Evolutionary conservation across 768 basidiomycete species (phyloP), one percentile per base, ranked within the genome.

Genomic region (Suillus subluteus): DNA sequence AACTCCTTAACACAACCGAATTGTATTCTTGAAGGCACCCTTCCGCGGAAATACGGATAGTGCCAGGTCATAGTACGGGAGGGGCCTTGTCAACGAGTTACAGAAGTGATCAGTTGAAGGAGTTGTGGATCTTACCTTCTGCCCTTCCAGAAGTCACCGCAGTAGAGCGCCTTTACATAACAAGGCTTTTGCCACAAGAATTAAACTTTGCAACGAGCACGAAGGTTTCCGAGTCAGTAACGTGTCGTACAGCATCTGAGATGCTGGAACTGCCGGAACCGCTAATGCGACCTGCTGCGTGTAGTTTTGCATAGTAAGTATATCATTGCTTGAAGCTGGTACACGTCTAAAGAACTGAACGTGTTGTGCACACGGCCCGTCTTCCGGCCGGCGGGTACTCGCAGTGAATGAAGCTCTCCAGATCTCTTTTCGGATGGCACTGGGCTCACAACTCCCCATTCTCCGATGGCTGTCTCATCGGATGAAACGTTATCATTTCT

Each of bases 41-140:
- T 11, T 59, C 58, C 40, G 58, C 58, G 38, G 58, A 21, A 43
- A 3, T 12, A 21, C 41, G 21, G 26, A 21, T 23, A 18, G 58
- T 37, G 55, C 32, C 55, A 56, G 21, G 55, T 56, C 55, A 56
- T n/a, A 50, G 13, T 50, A 55, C 15, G 35, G 50, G 23, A 52
- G 50, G 7, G 13, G n/a, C 18, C n/a, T n/a, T 1, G 26, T 54
- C 8, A 16, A 21, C 16, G 30, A 32, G 54, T 55, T 40, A 16
- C 58, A 40, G 15, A n/a, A 55, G 54, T 32, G 54, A 23, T 58
- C 23, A 23, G 15, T 40, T 23, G n/a, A 16, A 40, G 4, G 58
- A 38, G 37, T 16, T 26, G 38, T 58, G 23, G 38, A 58, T 58
- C n/a, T 58, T n/a, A 38, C 56, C 35, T 58, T 35, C 21, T 58